Percentiles rank a stretch among this genome's conserved stretches.
Evolutionary conservation across 306 rosid genomes (phyloP).

Genomic region (Macrotyloma uniflorum): DNA sequence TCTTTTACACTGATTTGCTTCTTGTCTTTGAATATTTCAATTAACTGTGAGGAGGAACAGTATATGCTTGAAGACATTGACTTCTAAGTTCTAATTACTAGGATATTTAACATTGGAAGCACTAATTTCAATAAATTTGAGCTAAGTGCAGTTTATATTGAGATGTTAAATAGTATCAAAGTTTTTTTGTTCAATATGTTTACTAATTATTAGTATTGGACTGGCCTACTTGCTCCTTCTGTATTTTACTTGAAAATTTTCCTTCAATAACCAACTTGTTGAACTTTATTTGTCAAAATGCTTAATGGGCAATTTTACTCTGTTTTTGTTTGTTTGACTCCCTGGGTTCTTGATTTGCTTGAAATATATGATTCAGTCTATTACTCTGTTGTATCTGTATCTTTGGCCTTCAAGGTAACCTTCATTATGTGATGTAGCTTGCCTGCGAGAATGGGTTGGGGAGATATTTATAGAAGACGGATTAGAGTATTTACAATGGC

Average conservation of each 20-base stretch:
- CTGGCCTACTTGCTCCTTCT: not conserved
- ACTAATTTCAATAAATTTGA: not conserved
- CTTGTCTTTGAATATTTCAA: not conserved
- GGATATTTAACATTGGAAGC: not conserved
- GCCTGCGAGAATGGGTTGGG: constrained; percentile 51
- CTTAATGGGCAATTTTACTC: constrained; percentile 9
- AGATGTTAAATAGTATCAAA: constrained; percentile 1
- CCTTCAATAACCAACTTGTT: not conserved
- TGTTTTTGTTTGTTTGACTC: constrained; percentile 14
- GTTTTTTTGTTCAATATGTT: constrained; percentile 33
- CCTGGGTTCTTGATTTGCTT: constrained; percentile 40
- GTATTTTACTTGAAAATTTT: constrained; percentile 3
- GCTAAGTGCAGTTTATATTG: not conserved
- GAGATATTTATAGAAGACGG: constrained; percentile 51
- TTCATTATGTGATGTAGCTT: constrained; percentile 31
- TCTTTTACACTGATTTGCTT: not conserved
- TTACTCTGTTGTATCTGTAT: constrained; percentile 17
- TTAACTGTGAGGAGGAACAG: not conserved
- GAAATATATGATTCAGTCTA: constrained; percentile 6
- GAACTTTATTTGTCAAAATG: not conserved
- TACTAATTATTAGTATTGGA: not conserved
- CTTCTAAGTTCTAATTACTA: constrained; percentile 3
- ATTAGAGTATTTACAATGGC: constrained; percentile 53
- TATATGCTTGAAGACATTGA: constrained; percentile 25
- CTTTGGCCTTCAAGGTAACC: constrained; percentile 25